A percentile compares a stretch with the other conserved stretches of the same genome.
Evolutionary conservation across 1,284 basidiomycete genomes (phyloP).

Genomic region (Cryptococcus deneoformans): DNA sequence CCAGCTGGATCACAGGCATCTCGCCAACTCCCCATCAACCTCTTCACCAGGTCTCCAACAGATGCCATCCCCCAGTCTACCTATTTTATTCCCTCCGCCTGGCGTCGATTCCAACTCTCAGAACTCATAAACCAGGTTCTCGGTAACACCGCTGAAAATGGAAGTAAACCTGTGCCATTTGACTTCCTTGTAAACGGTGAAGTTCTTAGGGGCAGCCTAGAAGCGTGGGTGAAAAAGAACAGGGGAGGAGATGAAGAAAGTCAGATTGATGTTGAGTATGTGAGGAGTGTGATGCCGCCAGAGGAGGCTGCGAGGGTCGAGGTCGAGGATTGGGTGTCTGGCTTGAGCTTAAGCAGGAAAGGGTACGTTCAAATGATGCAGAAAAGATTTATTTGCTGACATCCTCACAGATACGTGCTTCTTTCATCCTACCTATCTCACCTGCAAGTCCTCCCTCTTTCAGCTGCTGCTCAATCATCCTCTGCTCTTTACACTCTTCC

Average conservation of each 20-base stretch:
- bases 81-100: slow-evolving; percentile 88
- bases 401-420: slow-evolving; percentile 60
- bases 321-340: slow-evolving; percentile 93
- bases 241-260: slow-evolving; percentile 69
- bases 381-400: neutral
- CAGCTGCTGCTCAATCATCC: slow-evolving; percentile 15
- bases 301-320: slow-evolving; percentile 74
- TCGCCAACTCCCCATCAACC: slow-evolving; percentile 61
- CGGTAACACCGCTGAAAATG: slow-evolving; percentile 52
- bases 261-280: slow-evolving; percentile 90
- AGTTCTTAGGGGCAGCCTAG: slow-evolving; percentile 70
- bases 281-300: slow-evolving; percentile 88
- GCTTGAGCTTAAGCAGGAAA: slow-evolving; percentile 65
- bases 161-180: slow-evolving; percentile 73
- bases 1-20: no score
- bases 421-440: slow-evolving; percentile 79
- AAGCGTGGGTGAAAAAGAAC: slow-evolving; percentile 73
- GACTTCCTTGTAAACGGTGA: slow-evolving; percentile 88
- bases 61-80: slow-evolving; percentile 86
- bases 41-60: slow-evolving; percentile 68
- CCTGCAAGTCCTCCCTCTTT: slow-evolving; percentile 64
- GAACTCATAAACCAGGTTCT: slow-evolving; percentile 96
- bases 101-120: slow-evolving; percentile 95
- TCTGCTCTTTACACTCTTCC: slow-evolving; percentile 40
- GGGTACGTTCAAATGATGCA: slow-evolving; percentile 56